Base-by-base conservation (phyloP, 805 yeast species). In the Lipomyces sp. region DNA sequence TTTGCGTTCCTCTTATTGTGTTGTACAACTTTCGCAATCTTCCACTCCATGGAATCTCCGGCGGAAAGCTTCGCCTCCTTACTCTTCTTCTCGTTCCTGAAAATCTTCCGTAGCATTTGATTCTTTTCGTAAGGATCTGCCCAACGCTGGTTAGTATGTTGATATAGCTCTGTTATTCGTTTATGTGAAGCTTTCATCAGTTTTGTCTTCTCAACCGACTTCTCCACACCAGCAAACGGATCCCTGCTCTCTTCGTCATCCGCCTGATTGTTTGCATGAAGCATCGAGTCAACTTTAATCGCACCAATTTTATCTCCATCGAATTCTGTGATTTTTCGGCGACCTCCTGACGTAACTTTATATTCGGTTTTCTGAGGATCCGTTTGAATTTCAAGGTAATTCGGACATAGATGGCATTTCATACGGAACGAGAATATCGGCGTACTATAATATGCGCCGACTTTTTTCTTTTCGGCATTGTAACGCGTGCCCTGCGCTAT, bases 331-430 rank as follows among this genome's bases (percentile, higher is more conserved):
- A 54, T 59, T 60, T 66, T 67, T 53, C 59, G 35, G 29, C 66
- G 58, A 10, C 74, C 77, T 7, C 77, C 77, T 11, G 59, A 62
- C 2, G 57, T 56, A 13, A 75, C 66, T n/a, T 45, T 66, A 53
- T 76, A 76, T 24, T 60, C 61, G 2, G 77, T 70, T 34, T 73
- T 76, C 62, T 73, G 59, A 8, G 79, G 79, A 69, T 77, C 78
- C 5, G 79, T 77, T 32, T 69, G 64, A 30, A 77, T 75, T 37
- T 67, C 75, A 30, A 76, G 63, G 7, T 24, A 33, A 39, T 73
- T 69, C 8, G 70, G 55, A 60, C 79, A 77, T 13, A 66, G 57
- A 5, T 67, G 73, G 53, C 79, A 77, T 48, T 76, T 75, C 53
- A 77, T 59, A 8, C 67, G 53, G 53, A 77, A 77, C 4, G 69